Base-by-base conservation (phyloP, 257 asterid genomes). In the Salvia miltiorrhiza region DNA sequence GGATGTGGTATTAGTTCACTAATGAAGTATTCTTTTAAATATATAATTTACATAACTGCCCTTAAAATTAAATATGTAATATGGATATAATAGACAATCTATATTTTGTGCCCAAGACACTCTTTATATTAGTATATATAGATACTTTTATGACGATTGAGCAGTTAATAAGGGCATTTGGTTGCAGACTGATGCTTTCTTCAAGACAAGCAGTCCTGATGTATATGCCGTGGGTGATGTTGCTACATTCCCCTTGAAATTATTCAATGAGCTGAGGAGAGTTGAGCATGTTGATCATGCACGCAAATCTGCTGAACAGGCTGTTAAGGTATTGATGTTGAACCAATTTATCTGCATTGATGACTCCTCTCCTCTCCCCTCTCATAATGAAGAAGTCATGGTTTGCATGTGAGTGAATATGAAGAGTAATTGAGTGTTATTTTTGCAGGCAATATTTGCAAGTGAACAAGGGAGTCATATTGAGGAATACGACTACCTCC, bases 151-250 rank as follows among this genome's bases (percentile, higher is more conserved):
- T 10, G 16, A 5, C 41, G 4, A 58, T 23, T 54, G n/a, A 30
- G 54, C 63, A 52, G 59, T 77, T 39, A 54, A 45, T 41, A 4
- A 70, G 74, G 66, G 11, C 62, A n/a, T 39, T 50, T 77, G 47
- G 58, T 77, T 87, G 86, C 95, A 93, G 98, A 86, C 97, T 43
- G 96, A 93, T 81, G 83, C 69, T 7, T 93, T 85, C 88, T 90
- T 93, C 83, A 90, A 87, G 74, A 84, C 98, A 23, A 93, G 85
- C 30, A 45, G 77, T 21, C 90, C 96, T 24, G 87, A 75, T 79
- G 97, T 93, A 49, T 93, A 90, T 69, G 98, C 98, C 19, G 98
- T 93, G 21, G 98, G 97, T 53, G 98, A 93, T 84, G 95, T 88
- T 77, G 97, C 98, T 50, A 86, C 98, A 10, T 93, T 93, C 80